phyloP scores from a whole-genome alignment of 2,329 filamentous ascomycete genomes.

The Exophiala alcalophila region DNA sequence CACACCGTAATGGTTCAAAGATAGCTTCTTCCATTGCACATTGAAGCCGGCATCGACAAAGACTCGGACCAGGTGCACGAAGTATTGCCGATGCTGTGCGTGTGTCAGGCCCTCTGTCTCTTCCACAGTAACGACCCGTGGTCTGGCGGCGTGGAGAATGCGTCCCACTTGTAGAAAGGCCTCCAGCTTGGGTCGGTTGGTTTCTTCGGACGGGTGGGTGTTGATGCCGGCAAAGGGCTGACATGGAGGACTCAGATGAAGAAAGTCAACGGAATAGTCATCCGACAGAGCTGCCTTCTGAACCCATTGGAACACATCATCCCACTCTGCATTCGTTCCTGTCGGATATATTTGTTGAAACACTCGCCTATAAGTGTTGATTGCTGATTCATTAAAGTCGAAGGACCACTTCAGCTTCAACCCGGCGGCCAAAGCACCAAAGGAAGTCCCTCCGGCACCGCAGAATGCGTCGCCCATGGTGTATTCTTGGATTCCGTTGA shows the following conservation, averaged over 20 bases:
- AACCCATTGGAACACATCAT: slow-evolving; percentile 48
- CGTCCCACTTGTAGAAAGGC: slow-evolving; percentile 48
- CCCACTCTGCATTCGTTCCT: not conserved
- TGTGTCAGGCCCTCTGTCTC: slow-evolving; percentile 69
- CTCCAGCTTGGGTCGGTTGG: slow-evolving; percentile 67
- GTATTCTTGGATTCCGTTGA: slow-evolving; percentile 45
- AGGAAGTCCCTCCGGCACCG: slow-evolving; percentile 68
- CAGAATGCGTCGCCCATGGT: slow-evolving; percentile 71
- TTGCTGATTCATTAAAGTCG: slow-evolving; percentile 59
- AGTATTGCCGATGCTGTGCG: slow-evolving; percentile 53
- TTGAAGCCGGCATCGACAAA: slow-evolving; percentile 67
- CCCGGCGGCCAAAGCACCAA: slow-evolving; percentile 60
- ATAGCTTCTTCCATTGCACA: slow-evolving; percentile 64
- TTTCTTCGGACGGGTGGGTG: slow-evolving; percentile 52
- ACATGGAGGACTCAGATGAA: slow-evolving; percentile 75
- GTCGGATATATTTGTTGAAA: slow-evolving; percentile 49
- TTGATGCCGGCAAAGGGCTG: slow-evolving; percentile 73
- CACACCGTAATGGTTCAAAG: slow-evolving; percentile 50
- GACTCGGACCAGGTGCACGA: slow-evolving; percentile 60
- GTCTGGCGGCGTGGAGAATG: slow-evolving; percentile 58
- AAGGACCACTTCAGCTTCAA: slow-evolving; percentile 61
- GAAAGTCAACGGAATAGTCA: slow-evolving; percentile 56
- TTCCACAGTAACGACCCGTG: slow-evolving; percentile 72
- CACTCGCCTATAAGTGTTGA: slow-evolving; percentile 57
- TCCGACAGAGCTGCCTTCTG: slow-evolving; percentile 28